Base-by-base conservation (phyloP, 2,329 filamentous ascomycete genomes). In the Boeremia lycopersici region DNA sequence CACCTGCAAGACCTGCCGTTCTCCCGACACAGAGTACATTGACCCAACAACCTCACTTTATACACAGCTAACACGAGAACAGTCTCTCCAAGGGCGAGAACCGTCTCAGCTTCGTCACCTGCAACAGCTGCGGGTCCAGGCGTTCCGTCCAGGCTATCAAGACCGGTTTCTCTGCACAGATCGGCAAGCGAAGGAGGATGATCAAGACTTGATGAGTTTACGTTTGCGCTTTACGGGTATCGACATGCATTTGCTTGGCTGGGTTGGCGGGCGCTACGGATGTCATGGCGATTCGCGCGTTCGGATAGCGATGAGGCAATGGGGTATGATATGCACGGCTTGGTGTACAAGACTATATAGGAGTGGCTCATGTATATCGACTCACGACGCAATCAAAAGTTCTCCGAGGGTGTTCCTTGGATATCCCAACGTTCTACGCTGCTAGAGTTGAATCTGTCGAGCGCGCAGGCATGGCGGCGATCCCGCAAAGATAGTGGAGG, bases 121-220 rank as follows among this genome's bases (percentile, higher is more conserved):
- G 93, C 87, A 96, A 95, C 81, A 81, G 77, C 44, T 83, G 81
- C 67, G 80, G 80, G 51, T 81, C 78, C 41, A 74, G 93, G 79
- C 89, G 93, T 76, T 92, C 88, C 73, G 93, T 98, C 76, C 91
- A 91, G 57, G 93, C 95, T 67, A 99, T 99, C 89, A 99, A 99
- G 88, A 96, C 92, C 59, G 95, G 95, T 92, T 99, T 99, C 92
- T 96, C 93, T 73, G 95, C 95, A 78, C 95, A 98, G 81, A 90
- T 99, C 78, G 95, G 95, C 77, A 97, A 97, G 89, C 89, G 95
- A 85, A 95, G 88, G 84, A 96, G 96, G 86, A 89, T 92, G 82
- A 86, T 91, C 78, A 89, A 57, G 48, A 57, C 84, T 78, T 96
- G 92, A 84, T 52, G 39, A 46, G 35, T 45, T 59, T 44, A 45